Evolutionary conservation across 2,329 filamentous ascomycete species (phyloP).

Genomic region (Venturia effusa): DNA sequence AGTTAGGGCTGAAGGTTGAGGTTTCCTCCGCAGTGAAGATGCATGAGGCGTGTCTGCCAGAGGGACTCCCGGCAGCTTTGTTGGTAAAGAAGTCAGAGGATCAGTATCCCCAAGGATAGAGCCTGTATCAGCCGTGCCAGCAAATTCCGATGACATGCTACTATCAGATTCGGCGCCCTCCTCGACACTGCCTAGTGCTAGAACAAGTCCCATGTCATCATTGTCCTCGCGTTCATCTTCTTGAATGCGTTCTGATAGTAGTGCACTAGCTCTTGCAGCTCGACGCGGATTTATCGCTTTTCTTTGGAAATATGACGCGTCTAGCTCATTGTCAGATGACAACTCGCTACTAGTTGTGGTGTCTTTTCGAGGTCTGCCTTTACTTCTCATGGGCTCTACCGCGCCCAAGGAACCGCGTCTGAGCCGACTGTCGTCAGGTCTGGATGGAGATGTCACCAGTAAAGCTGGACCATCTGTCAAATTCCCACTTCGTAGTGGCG

Average conservation of each 20-base stretch:
- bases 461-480: constrained; percentile 43
- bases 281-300: constrained; percentile 51
- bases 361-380: constrained; percentile 58
- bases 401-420: constrained; percentile 62
- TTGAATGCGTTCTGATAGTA: constrained; percentile 43
- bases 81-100: constrained; percentile 42
- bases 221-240: constrained; percentile 33
- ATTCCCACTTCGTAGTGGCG: constrained; percentile 62
- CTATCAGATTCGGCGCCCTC: constrained; percentile 29
- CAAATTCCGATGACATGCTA: constrained; percentile 29
- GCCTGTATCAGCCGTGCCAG: constrained; percentile 46
- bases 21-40: constrained; percentile 53
- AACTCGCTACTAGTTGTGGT: constrained; percentile 74
- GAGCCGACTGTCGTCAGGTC: constrained; percentile 31
- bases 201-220: constrained; percentile 20
- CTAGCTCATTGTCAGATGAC: constrained; percentile 72
- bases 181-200: constrained; percentile 27
- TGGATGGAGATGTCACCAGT: constrained; percentile 45
- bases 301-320: constrained; percentile 53
- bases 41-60: constrained; percentile 30
- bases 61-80: constrained; percentile 31
- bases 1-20: constrained; percentile 29
- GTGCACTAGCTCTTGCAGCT: constrained; percentile 42
- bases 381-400: constrained; percentile 48
- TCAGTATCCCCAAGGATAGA: constrained; percentile 57